These are phyloP conservation scores for Xeromyces bisporus DNA, from an alignment of 495 filamentous ascomycete species.

Conservation along the genomic window DNA sequence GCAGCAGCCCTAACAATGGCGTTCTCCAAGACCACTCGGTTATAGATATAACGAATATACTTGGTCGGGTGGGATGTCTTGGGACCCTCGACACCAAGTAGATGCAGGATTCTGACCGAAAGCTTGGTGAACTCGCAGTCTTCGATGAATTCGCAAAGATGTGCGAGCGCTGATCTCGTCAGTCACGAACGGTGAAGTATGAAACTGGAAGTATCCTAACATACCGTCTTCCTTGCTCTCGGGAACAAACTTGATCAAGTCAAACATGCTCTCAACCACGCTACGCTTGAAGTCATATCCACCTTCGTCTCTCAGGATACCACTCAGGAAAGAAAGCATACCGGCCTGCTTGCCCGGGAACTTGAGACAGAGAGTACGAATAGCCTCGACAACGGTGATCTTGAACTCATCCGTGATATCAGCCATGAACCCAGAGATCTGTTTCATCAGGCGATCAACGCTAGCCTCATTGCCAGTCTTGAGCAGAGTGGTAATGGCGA, in stretches of 20 bases:
- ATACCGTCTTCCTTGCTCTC: constrained; percentile 86
- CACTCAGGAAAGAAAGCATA: constrained; percentile 92
- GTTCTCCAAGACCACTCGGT: constrained; percentile 94
- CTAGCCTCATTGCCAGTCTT: constrained; percentile 97
- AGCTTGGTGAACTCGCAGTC: constrained; percentile 99
- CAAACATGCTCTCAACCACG: constrained; percentile 98
- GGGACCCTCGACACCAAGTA: constrained; percentile 85
- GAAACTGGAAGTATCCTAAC: constrained; percentile 2
- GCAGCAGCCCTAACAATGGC: constrained; percentile 89
- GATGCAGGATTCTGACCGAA: constrained; percentile 83
- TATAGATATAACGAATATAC: constrained; percentile 99
- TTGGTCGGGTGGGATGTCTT: constrained; percentile 93
- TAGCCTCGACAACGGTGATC: constrained; percentile 96
- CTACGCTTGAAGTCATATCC: constrained; percentile 97
- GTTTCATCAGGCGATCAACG: constrained; percentile 96
- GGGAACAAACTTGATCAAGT: constrained; percentile 96
- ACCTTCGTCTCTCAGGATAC: constrained; percentile 87
- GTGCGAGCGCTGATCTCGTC: constrained; percentile 50
- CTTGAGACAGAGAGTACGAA: constrained; percentile 89
- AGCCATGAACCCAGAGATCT: constrained; percentile 92
- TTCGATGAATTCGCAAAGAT: constrained; percentile 98
- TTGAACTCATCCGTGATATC: constrained; percentile 99
- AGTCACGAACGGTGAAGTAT: constrained; percentile 2
- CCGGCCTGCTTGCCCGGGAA: constrained; percentile 96
- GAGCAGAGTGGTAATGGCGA: constrained; percentile 91